Conservation (phyloP, 805 yeast species). For the Kluyveromyces wickerhamii region DNA sequence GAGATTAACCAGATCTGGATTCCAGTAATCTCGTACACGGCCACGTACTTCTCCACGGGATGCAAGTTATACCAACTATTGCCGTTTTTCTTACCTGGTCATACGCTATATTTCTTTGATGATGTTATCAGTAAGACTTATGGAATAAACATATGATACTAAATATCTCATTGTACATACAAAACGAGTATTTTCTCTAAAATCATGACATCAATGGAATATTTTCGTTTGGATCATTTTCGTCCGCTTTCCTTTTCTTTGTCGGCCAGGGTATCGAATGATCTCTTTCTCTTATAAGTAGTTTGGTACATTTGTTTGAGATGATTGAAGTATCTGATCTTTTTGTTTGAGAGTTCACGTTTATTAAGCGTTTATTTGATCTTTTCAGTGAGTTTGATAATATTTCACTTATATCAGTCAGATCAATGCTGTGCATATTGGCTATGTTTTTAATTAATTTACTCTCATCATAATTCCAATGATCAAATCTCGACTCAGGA, state of each 20-base stretch:
- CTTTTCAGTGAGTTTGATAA: constrained; percentile 6
- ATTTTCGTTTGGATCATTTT: constrained; percentile 9
- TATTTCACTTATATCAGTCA: constrained; percentile 16
- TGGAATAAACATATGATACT: constrained; percentile 18
- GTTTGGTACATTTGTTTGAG: constrained; percentile 18
- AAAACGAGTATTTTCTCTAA: too few relatives aligned
- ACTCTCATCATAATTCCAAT: background rate
- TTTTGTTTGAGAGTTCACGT: constrained; percentile 10
- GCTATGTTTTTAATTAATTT: constrained; percentile 11
- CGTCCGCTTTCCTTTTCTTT: constrained; percentile 4
- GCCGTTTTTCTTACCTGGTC: constrained; percentile 26
- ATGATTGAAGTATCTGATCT: constrained; percentile 18
- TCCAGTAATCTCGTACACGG: background rate
- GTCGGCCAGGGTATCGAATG: constrained; percentile 21
- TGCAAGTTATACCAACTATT: constrained; percentile 15
- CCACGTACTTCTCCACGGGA: constrained; percentile 15
- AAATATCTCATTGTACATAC: too few relatives aligned
- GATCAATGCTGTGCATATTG: constrained; percentile 18
- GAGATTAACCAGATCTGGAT: constrained; percentile 10
- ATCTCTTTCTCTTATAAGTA: constrained; percentile 16
- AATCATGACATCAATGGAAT: constrained; percentile 11
- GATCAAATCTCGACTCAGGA: background rate
- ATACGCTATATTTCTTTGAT: constrained; percentile 22
- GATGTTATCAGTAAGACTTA: constrained; percentile 21
- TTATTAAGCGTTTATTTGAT: constrained; percentile 1